Evolutionary conservation across 2,329 filamentous ascomycete species (phyloP), one percentile per base, ranked within the genome.

Genomic region (Pseudomassariella vexata): DNA sequence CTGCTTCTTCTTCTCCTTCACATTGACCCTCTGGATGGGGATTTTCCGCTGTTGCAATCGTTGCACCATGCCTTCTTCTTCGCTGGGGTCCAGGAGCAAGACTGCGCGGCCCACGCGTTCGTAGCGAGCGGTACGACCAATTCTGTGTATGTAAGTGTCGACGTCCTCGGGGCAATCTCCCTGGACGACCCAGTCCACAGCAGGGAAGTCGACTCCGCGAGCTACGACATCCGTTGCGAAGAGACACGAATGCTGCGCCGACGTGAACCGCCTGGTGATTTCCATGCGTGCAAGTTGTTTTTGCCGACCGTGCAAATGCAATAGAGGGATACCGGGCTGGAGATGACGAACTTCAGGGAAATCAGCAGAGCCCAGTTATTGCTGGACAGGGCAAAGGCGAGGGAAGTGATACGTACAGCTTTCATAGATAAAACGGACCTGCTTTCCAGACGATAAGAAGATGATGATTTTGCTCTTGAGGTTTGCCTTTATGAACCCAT

Each of bases 141-240:
- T 90, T 37, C 92, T 79, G 60, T 98, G 92, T 46, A 98, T 96
- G 51, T 98, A 98, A 0, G 92, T 98, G 50, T 96, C 92, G 4
- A 85, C 84, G 56, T 98, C 90, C 57, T 98, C 92, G 0, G 92
- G 92, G 45, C 86, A 94, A 56, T 98, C 92, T n/a, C 86, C 73
- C 55, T 98, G 92, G n/a, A 98, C 87, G 5, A 98, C 92, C 84
- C 92, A 98, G 56, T 98, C 92, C 0, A 98, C 92, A 3, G 88
- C 82, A 0, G 92, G 92, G 53, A 98, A 96, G 57, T 98, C 92
- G 9, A 98, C 74, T 42, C 92, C 92, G 57, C 92, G 76, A 0
- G 92, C 92, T 4, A 94, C 88, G 5, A 98, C 87, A 53, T 98
- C 92, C 0, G 92, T 98, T 2, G 92, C 87, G 54, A 98, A 95